Base-by-base conservation (phyloP, 1,284 basidiomycete species). In the Tilletia setariae region DNA sequence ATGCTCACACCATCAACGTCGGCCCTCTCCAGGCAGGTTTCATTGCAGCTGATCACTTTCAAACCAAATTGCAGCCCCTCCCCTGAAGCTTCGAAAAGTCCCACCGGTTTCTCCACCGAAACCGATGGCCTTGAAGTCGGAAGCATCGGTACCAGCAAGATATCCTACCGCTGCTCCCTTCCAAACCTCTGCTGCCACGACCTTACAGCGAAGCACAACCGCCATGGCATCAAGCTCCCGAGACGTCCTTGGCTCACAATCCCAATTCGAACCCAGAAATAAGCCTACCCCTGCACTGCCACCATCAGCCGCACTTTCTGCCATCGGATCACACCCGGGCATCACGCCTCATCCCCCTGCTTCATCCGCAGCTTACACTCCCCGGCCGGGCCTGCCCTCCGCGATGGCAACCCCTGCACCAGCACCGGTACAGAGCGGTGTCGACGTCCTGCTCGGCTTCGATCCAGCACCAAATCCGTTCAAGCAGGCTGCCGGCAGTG, bases 381-480 rank as follows among this genome's bases (percentile, higher is more conserved):
- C 68, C 1, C 53, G 63, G 63, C 21, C 66, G 71, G 64, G 70
- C 70, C 11, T 69, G 21, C 70, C 71, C 11, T 67, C 73, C 8
- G 56, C 35, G 1, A 32, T 61, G 30, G 53, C 72, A 7, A 40
- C 35, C 35, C 72, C 75, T 0, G 66, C 70, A 46, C 67, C 70
- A 64, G 70, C 74, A 66, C 23, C 40, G 70, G 13, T 64, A 72
- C 2, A 66, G 68, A 67, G 56, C 35, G 47, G 51, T 0, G 42
- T 61, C 13, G 64, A 69, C 32, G 70, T 71, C 19, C 68, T 79
- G 28, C 70, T 72, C 15, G 78, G 78, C 46, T 79, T 79, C 64
- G 76, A 79, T 40, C 78, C 78, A 1, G 75, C 75, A 15, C 74
- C 76, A 6, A 77, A 79, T 21, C 76, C 77, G 25, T 78, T 79